Conservation (phyloP, 2,329 filamentous ascomycete genomes). For the Eutypella sp. region DNA sequence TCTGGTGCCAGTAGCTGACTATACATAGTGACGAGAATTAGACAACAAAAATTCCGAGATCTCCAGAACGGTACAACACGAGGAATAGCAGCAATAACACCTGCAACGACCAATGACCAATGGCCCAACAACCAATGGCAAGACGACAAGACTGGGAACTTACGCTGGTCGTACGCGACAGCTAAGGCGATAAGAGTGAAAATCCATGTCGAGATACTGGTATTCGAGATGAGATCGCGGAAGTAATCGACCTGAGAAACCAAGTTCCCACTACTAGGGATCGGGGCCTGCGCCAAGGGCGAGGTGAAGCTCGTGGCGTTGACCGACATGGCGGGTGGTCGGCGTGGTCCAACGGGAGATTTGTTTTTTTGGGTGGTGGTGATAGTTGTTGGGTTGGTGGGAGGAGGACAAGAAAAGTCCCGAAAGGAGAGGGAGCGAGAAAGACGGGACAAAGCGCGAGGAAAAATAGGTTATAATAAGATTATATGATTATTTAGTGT, state of each 20-base stretch:
- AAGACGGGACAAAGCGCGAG: too few relatives aligned
- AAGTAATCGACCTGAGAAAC: constrained; percentile 52
- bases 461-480: neutral
- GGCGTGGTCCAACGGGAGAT: too few relatives aligned
- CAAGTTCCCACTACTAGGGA: constrained; percentile 42
- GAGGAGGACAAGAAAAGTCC: neutral
- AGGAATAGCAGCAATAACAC: neutral
- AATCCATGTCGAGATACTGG: constrained; percentile 57
- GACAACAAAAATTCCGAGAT: too few relatives aligned
- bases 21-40: constrained; percentile 14
- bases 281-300: constrained; percentile 58
- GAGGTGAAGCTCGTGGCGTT: constrained; percentile 64
- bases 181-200: constrained; percentile 66
- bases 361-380: too few relatives aligned
- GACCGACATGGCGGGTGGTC: constrained; percentile 41
- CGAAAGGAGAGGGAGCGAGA: neutral
- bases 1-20: constrained; percentile 73
- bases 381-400: too few relatives aligned
- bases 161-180: constrained; percentile 87
- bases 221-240: constrained; percentile 51
- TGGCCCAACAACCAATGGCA: constrained; percentile 5
- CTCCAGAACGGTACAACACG: too few relatives aligned
- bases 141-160: constrained; percentile 30
- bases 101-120: too few relatives aligned
- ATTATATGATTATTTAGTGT: neutral